phyloP scores from a whole-genome alignment of 2,329 filamentous ascomycete species.

The Talaromyces sp. region DNA sequence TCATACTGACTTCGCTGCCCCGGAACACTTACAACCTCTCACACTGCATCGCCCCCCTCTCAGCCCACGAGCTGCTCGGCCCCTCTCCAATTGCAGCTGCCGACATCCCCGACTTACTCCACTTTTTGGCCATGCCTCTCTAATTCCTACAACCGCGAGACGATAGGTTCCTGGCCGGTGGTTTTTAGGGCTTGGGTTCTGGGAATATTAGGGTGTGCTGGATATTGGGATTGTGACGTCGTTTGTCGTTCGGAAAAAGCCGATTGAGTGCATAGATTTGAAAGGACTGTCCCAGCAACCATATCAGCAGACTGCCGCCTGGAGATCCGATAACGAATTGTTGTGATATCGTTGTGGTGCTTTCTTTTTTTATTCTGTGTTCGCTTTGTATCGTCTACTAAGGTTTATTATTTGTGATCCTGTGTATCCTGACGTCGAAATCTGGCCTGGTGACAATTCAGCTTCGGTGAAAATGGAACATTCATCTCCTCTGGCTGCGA shows the following conservation, averaged over 20 bases:
- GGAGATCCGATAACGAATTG: too few species aligned
- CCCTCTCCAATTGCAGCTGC: slow-evolving; percentile 23
- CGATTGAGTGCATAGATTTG: not conserved
- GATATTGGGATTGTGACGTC: slow-evolving; percentile 1
- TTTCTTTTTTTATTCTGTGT: not conserved
- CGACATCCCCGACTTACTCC: slow-evolving; percentile 14
- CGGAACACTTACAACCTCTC: not conserved
- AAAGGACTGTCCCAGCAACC: too few species aligned
- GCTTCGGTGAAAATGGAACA: slow-evolving; percentile 68
- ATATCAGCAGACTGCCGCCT: too few species aligned
- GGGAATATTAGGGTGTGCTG: not conserved
- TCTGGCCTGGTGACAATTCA: slow-evolving; percentile 17
- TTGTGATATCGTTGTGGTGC: too few species aligned
- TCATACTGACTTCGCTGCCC: slow-evolving; percentile 6
- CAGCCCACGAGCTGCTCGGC: slow-evolving; percentile 26
- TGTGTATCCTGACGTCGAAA: slow-evolving; percentile 16
- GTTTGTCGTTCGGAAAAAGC: not conserved
- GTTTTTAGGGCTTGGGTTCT: slow-evolving; percentile 25
- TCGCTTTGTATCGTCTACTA: not conserved
- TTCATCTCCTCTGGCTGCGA: slow-evolving; percentile 89
- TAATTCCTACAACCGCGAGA: slow-evolving; percentile 23
- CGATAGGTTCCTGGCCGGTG: slow-evolving; percentile 20
- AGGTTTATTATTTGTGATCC: not conserved
- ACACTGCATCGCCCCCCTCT: slow-evolving; percentile 15
- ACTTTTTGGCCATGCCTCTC: slow-evolving; percentile 32